Base-by-base conservation (phyloP, 2,329 filamentous ascomycete genomes). In the Alternaria viburni region DNA sequence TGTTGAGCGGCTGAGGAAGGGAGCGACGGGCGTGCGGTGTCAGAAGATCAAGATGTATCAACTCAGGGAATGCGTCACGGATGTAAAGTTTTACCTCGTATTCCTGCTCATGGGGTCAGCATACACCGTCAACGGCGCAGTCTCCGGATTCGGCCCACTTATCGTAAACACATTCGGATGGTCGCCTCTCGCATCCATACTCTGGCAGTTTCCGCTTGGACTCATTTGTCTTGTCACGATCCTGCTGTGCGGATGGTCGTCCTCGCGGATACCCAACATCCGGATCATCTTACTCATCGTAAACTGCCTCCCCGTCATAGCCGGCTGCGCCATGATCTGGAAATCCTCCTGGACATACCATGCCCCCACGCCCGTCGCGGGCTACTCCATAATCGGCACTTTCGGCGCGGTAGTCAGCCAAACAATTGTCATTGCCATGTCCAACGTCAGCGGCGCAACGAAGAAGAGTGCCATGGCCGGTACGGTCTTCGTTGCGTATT, bases 401-500 rank as follows among this genome's bases (percentile, higher is more conserved):
- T 93, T 93, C 67, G 90, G 90, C 0, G 88, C 87, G 0, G 90
- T 91, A 0, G 90, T 91, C 1, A 89, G 87, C 46, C 81, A 87
- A n/a, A 84, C 86, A 3, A 87, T 89, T 45, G 83, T 83, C 0
- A 73, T 88, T 3, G 86, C 85, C 0, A 87, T 87, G 83, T 86
- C 87, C 11, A 93, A 93, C 67, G 90, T 93, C 0, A 90, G 91
- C 0, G 91, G 91, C 15, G 86, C 91, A 23, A 93, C 91, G 0
- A 93, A 93, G 81, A 93, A 93, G 83, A 91, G 88, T 66, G 89
- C 91, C 71, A 92, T 91, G 84, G 89, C 91, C 0, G 88, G 89
- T 0, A 88, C 89, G 0, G 90, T 92, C 1, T 93, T 93, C 66
- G 89, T 92, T 0, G 90, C 89, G 0, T 93, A 93, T 73, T 91